phyloP scores from a whole-genome alignment of 208 protist species.

The Tetramitus jugosus region DNA sequence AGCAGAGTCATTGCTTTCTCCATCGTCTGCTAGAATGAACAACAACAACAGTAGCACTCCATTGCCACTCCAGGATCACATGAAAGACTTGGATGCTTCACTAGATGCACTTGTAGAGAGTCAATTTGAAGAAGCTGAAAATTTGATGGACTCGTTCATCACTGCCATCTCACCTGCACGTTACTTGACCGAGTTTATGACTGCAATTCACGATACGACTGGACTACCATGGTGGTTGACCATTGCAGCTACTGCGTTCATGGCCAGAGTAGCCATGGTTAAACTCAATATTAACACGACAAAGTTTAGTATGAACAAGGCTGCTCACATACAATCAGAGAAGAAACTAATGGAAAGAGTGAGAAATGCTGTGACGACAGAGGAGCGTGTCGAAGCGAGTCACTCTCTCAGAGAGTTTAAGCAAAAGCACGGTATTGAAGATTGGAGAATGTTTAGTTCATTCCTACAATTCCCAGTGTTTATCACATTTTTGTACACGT shows the following conservation, averaged over 20 bases:
- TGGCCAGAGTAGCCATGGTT: neutral
- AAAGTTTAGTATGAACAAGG: neutral
- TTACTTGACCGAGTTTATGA: neutral
- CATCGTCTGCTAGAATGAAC: no score
- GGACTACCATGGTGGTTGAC: neutral
- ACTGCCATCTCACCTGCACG: neutral
- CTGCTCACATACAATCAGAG: neutral
- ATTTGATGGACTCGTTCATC: neutral
- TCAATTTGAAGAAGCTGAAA: constrained; percentile 4
- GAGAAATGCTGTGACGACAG: no score
- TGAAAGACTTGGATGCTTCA: constrained; percentile 9
- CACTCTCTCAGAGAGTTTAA: neutral
- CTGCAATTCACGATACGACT: neutral
- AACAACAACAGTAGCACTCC: no score
- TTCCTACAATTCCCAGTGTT: neutral
- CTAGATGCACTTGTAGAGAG: neutral
- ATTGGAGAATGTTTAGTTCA: neutral
- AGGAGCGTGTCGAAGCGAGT: neutral
- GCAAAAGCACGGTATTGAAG: neutral
- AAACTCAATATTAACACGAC: neutral
- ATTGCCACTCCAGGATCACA: no score
- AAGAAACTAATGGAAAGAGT: neutral
- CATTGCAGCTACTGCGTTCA: neutral
- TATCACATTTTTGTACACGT: neutral
- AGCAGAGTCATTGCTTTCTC: no score